A percentile compares a stretch with the other conserved stretches of the same genome.
phyloP scores from a whole-genome alignment of 176 grass and related monocot genomes.

The Aegilops speltoides region DNA sequence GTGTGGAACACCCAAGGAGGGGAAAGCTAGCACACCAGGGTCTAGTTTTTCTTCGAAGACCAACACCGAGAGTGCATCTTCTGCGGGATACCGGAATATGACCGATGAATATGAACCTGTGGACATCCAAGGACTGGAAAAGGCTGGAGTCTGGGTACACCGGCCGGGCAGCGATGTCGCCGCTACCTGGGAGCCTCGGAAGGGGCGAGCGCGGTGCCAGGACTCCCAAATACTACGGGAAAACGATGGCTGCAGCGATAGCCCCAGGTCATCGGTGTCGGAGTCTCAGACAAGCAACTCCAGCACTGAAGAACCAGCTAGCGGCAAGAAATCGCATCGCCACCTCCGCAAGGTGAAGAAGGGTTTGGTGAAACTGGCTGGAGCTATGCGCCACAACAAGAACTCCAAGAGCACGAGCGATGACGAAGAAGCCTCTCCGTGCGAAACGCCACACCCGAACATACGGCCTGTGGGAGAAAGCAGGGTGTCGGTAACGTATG shows the following conservation, averaged over 20 bases:
- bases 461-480: constrained; percentile 59
- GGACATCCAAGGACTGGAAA: constrained; percentile 74
- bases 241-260: constrained; percentile 45
- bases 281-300: constrained; percentile 65
- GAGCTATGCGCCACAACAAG: constrained; percentile 45
- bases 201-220: constrained; percentile 52
- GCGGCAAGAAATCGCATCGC: constrained; percentile 29
- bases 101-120: constrained; percentile 79
- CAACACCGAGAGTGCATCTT: constrained; percentile 31
- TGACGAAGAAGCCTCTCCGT: constrained; percentile 32
- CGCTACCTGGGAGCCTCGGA: constrained; percentile 65
- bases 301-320: constrained; percentile 55
- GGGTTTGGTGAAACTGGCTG: constrained; percentile 70
- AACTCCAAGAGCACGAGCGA: constrained; percentile 40
- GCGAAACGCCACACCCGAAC: constrained; percentile 47
- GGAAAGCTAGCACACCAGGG: constrained; percentile 37
- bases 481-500: constrained; percentile 49
- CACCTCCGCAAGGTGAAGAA: constrained; percentile 57
- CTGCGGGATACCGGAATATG: constrained; percentile 45
- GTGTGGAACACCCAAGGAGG: constrained; percentile 28
- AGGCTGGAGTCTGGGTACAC: constrained; percentile 77
- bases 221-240: constrained; percentile 56
- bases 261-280: constrained; percentile 48
- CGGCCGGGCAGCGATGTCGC: constrained; percentile 60
- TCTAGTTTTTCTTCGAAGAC: constrained; percentile 35